phyloP scores from a whole-genome alignment of 805 yeast species.

The Torulaspora gathmanii region DNA sequence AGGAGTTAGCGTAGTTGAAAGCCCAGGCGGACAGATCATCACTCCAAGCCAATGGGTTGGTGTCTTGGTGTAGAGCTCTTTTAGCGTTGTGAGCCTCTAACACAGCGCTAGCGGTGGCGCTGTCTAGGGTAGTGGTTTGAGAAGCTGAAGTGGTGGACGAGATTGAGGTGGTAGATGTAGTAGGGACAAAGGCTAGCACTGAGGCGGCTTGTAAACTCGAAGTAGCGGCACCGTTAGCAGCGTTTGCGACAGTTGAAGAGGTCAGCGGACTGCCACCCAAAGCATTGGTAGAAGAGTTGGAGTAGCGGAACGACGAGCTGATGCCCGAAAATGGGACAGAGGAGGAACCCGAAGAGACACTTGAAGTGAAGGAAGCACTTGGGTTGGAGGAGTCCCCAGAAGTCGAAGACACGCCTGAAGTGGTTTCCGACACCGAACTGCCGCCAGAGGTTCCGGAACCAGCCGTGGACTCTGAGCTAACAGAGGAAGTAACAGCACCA shows the following conservation, averaged over 20 bases:
- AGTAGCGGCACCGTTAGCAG: background rate
- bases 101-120: conserved; percentile 28
- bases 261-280: background rate
- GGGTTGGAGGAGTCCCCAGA: too few species aligned
- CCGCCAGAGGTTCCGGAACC: background rate
- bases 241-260: background rate
- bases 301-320: conserved; percentile 4
- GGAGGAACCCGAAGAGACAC: background rate
- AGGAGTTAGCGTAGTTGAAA: conserved; percentile 42
- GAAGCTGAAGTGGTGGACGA: background rate
- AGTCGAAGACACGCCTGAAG: background rate
- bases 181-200: too few species aligned
- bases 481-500: background rate
- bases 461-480: too few species aligned
- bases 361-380: background rate
- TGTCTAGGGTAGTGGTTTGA: conserved; percentile 12
- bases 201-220: background rate
- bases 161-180: background rate
- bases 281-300: conserved; percentile 2
- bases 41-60: conserved; percentile 47
- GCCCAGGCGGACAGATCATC: conserved; percentile 45
- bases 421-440: background rate
- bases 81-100: conserved; percentile 48
- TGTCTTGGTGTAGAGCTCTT: conserved; percentile 45
- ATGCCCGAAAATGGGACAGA: background rate